Evolutionary conservation across 179 eudicot genomes (phyloP).

Genomic region (Pouteria campechiana): DNA sequence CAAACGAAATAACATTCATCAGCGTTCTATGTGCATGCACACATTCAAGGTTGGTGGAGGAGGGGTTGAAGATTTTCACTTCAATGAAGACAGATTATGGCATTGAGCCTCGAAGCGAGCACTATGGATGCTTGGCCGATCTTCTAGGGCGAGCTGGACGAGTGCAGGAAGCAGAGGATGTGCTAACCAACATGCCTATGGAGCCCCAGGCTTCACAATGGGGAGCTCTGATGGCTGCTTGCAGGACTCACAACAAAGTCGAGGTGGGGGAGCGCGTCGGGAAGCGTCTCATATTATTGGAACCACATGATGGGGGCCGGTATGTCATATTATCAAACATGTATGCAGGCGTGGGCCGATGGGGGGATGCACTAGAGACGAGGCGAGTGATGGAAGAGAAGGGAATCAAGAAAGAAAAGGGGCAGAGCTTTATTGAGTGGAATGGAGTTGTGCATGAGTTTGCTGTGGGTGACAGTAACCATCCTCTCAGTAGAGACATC

Average conservation of each 20-base stretch:
- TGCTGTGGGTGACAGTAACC: slow-evolving; percentile 9
- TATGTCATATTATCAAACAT: slow-evolving; percentile 7
- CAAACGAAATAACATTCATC: slow-evolving; percentile 14
- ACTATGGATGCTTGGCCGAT: slow-evolving; percentile 6
- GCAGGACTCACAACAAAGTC: background rate
- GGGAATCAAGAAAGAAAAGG: slow-evolving; percentile 10
- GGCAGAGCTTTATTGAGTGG: slow-evolving; percentile 17
- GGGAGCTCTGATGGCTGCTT: slow-evolving; percentile 7
- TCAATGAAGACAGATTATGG: slow-evolving; percentile 2
- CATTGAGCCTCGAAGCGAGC: background rate
- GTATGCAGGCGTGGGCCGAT: slow-evolving; percentile 8
- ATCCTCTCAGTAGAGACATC: slow-evolving; percentile 3
- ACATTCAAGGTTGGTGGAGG: slow-evolving; percentile 10
- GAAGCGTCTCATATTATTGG: slow-evolving; percentile 1
- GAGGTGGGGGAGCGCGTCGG: slow-evolving; percentile 5
- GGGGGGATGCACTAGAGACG: slow-evolving; percentile 5
- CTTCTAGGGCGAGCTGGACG: slow-evolving; percentile 8
- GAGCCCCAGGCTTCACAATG: background rate
- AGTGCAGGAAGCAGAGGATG: slow-evolving; percentile 11
- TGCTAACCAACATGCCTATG: slow-evolving; percentile 12
- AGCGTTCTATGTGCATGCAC: slow-evolving; percentile 21
- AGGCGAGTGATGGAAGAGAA: slow-evolving; percentile 7
- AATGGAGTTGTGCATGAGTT: slow-evolving; percentile 9
- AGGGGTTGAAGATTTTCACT: slow-evolving; percentile 4
- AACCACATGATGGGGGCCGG: slow-evolving; percentile 5